Evolutionary conservation across 345 rosid genomes (phyloP).

Genomic region (Salix caprea): DNA sequence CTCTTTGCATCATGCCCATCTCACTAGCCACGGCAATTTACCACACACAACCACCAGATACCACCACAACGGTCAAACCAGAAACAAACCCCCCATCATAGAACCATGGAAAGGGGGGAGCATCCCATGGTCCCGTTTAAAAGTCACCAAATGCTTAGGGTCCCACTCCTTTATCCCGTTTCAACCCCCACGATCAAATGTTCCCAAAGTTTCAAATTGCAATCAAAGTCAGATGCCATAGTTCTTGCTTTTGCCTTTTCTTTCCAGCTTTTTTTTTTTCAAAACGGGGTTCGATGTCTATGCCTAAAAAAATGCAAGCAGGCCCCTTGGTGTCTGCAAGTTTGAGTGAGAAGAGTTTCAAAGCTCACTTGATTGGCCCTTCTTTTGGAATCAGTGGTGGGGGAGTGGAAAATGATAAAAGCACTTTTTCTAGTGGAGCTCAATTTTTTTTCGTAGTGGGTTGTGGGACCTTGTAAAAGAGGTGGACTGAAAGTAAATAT

Average conservation of each 20-base stretch:
- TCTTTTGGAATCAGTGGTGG: slow-evolving; percentile 37
- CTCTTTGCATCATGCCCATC: slow-evolving; percentile 98
- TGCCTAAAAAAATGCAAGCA: slow-evolving; percentile 33
- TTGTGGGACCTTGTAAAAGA: slow-evolving; percentile 58
- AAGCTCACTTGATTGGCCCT: slow-evolving; percentile 51
- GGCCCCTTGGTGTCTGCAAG: slow-evolving; percentile 35
- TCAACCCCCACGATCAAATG: slow-evolving; percentile 19
- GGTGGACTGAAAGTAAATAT: neutral
- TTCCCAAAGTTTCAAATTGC: slow-evolving; percentile 39
- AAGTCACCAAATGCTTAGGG: slow-evolving; percentile 18
- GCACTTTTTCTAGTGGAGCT: slow-evolving; percentile 51
- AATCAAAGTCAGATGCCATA: slow-evolving; percentile 66
- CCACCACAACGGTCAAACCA: slow-evolving; percentile 68
- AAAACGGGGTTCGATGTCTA: slow-evolving; percentile 42
- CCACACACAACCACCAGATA: slow-evolving; percentile 76
- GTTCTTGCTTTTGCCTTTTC: slow-evolving; percentile 29
- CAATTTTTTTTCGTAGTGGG: slow-evolving; percentile 42
- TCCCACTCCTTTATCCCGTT: slow-evolving; percentile 26
- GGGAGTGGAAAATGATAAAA: slow-evolving; percentile 67
- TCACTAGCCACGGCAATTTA: slow-evolving; percentile 89
- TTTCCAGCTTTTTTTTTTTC: slow-evolving; percentile 23
- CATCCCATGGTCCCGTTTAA: slow-evolving; percentile 35
- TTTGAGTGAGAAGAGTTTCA: slow-evolving; percentile 43
- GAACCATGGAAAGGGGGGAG: slow-evolving; percentile 21
- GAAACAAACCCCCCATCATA: slow-evolving; percentile 70